phyloP scores from a whole-genome alignment of 2,329 filamentous ascomycete species.

The Massarina eburnea region DNA sequence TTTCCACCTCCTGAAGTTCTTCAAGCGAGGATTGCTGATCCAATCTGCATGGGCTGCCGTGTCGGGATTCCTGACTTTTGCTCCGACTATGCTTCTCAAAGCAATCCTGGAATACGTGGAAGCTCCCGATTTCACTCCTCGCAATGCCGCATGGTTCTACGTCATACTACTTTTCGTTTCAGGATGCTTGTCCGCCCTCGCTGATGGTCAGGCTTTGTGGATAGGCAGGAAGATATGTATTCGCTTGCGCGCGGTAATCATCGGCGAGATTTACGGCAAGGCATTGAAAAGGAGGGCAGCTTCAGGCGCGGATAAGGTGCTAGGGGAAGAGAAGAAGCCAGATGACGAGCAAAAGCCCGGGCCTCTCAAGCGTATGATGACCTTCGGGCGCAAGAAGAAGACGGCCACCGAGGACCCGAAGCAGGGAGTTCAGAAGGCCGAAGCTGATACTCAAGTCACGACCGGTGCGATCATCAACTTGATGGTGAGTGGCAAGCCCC shows the following conservation, averaged over 20 bases:
- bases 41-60: constrained; percentile 81
- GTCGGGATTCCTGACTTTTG: constrained; percentile 82
- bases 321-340: constrained; percentile 59
- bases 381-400: constrained; percentile 63
- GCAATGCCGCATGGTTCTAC: constrained; percentile 92
- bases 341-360: constrained; percentile 45
- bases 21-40: constrained; percentile 71
- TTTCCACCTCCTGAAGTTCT: constrained; percentile 81
- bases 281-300: constrained; percentile 88
- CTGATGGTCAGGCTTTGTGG: constrained; percentile 86
- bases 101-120: constrained; percentile 95
- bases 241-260: constrained; percentile 87
- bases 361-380: constrained; percentile 50
- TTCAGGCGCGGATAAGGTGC: constrained; percentile 69
- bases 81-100: constrained; percentile 86
- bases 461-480: constrained; percentile 98
- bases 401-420: constrained; percentile 46
- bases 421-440: constrained; percentile 27
- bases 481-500: no score
- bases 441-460: constrained; percentile 75
- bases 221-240: constrained; percentile 94
- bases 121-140: constrained; percentile 70
- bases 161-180: constrained; percentile 87
- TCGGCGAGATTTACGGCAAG: constrained; percentile 97
- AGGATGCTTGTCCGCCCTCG: constrained; percentile 77